phyloP scores from a whole-genome alignment of 2,329 filamentous ascomycete genomes.

The Diaporthe sp. region DNA sequence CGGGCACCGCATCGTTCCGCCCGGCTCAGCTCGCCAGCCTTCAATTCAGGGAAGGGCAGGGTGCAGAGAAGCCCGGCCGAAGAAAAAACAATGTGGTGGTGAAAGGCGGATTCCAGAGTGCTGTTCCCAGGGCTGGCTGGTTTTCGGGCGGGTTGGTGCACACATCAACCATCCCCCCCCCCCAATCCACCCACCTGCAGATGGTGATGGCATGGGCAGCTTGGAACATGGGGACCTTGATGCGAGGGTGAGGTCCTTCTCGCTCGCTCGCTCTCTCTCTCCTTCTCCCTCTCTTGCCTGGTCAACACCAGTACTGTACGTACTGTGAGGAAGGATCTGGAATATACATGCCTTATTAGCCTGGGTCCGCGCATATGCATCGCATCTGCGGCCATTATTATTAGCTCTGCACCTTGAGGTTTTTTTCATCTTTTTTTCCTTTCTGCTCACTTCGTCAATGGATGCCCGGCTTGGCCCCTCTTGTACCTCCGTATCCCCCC shows the following conservation, averaged over 20 bases:
- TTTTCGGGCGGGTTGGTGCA: conserved; percentile 12
- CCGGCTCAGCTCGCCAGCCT: background rate
- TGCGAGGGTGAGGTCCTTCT: conserved; percentile 8
- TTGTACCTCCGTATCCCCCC: conserved; percentile 28
- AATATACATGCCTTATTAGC: conserved; percentile 2
- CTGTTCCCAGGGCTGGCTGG: background rate
- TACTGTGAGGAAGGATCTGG: conserved; percentile 1
- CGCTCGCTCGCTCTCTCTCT: background rate
- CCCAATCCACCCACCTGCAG: background rate
- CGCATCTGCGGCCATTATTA: conserved; percentile 19
- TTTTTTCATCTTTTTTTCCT: conserved; percentile 4
- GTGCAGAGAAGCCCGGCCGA: conserved; percentile 13
- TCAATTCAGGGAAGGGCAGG: conserved; percentile 24
- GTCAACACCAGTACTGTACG: background rate
- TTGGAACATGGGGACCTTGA: background rate
- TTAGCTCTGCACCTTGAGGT: conserved; percentile 17
- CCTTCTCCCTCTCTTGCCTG: background rate
- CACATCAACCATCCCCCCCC: background rate
- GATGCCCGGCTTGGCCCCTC: conserved; percentile 27
- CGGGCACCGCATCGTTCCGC: conserved; percentile 31
- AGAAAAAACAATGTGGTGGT: background rate
- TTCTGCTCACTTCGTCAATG: conserved; percentile 23
- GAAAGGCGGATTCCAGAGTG: conserved; percentile 21
- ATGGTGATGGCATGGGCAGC: conserved; percentile 23
- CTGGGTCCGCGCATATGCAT: conserved; percentile 18